These are phyloP conservation scores for Isochrysis galbana DNA, from an alignment of 78 protist genomes.

Conservation along the genomic window DNA sequence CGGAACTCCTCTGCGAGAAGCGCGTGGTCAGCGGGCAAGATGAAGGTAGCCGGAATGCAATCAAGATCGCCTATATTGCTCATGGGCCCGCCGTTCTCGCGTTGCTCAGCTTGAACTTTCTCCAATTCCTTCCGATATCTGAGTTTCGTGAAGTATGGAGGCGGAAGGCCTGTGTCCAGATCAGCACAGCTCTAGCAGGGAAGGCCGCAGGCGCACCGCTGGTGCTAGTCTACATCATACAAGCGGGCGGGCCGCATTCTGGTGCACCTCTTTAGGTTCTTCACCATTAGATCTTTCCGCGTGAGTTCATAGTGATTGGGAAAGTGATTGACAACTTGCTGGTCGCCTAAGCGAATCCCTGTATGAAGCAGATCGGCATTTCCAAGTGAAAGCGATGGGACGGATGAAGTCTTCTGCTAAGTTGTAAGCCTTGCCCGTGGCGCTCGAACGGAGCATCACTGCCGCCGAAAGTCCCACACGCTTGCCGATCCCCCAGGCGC, in stretches of 20 bases:
- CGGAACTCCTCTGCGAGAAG: background rate
- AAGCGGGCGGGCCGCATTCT: background rate
- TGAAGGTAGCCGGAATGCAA: background rate
- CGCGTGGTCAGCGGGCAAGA: background rate
- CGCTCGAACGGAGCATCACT: too few relatives aligned
- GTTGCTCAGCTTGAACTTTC: background rate
- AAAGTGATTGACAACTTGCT: conserved; percentile 51
- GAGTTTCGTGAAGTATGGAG: background rate
- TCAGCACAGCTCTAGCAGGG: background rate
- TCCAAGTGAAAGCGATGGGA: too few relatives aligned
- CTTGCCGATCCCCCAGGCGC: too few relatives aligned
- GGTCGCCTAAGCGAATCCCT: conserved; percentile 31
- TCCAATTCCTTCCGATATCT: background rate
- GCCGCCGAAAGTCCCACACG: too few relatives aligned
- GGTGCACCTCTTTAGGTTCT: conserved; percentile 41
- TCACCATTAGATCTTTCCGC: conserved; percentile 64
- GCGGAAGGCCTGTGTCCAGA: background rate
- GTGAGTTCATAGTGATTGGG: conserved; percentile 59
- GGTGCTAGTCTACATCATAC: background rate
- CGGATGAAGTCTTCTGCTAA: too few relatives aligned
- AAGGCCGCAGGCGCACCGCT: background rate
- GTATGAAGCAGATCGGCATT: too few relatives aligned
- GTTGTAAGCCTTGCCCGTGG: too few relatives aligned
- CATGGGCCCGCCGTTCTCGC: background rate
- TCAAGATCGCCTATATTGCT: background rate